Evolutionary conservation across 257 asterid genomes (phyloP).

Genomic region (Paulownia fortunei): DNA sequence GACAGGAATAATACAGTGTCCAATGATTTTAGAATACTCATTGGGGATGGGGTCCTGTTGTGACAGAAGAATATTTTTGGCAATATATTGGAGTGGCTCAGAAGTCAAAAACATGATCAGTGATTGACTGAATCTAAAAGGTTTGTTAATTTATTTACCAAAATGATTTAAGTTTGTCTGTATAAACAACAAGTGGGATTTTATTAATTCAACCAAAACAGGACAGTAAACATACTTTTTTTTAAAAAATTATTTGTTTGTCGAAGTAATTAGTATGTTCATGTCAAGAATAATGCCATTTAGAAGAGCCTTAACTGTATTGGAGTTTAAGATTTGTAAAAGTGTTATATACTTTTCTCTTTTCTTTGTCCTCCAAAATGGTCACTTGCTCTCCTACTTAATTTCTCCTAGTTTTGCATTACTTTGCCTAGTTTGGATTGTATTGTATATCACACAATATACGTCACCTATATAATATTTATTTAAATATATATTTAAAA

Average conservation of each 20-base stretch:
- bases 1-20: not conserved
- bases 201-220: conserved; percentile 10
- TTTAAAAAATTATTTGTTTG: too few species aligned
- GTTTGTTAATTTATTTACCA: conserved; percentile 10
- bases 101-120: conserved; percentile 25
- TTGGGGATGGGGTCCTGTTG: conserved; percentile 25
- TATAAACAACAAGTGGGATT: conserved; percentile 31
- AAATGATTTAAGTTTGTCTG: conserved; percentile 11
- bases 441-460: too few species aligned
- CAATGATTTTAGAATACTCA: conserved; percentile 31
- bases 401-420: too few species aligned
- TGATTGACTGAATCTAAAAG: conserved; percentile 35
- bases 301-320: not conserved
- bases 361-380: too few species aligned
- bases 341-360: not conserved
- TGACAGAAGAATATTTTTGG: conserved; percentile 22
- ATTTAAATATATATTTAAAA: too few species aligned
- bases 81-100: conserved; percentile 22
- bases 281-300: conserved; percentile 20
- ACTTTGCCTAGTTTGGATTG: too few species aligned
- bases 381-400: too few species aligned
- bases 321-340: not conserved
- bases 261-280: not conserved
- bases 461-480: too few species aligned
- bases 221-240: not conserved